Evolutionary conservation across 306 rosid species (phyloP).

Genomic region (Lupinus albus): DNA sequence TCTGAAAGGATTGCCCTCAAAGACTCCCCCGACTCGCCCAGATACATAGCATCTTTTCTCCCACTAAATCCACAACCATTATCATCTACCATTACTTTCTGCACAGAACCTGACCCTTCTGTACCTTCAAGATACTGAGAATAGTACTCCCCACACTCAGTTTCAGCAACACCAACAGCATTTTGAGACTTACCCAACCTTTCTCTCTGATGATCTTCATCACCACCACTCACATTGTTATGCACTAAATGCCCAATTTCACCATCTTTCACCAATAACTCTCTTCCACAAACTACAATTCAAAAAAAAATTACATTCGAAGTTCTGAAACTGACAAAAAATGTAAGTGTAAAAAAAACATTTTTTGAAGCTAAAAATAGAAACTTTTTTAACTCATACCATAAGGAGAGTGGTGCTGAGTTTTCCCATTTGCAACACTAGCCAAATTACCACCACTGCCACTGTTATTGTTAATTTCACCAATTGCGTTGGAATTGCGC

Average conservation of each 20-base stretch:
- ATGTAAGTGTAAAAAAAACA: neutral
- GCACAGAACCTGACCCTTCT: conserved; percentile 68
- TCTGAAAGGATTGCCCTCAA: conserved; percentile 83
- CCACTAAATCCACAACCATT: conserved; percentile 88
- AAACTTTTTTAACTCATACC: conserved; percentile 58
- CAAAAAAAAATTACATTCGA: conserved; percentile 24
- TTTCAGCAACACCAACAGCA: conserved; percentile 66
- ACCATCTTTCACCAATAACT: conserved; percentile 62
- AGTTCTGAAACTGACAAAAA: neutral
- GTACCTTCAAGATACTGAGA: conserved; percentile 80
- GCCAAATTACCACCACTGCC: conserved; percentile 28
- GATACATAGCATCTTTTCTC: conserved; percentile 63
- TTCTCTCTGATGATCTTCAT: conserved; percentile 55
- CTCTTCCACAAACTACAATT: conserved; percentile 65
- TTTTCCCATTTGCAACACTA: conserved; percentile 65
- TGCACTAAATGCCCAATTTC: conserved; percentile 53
- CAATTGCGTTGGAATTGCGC: conserved; percentile 45
- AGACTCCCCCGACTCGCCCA: conserved; percentile 79
- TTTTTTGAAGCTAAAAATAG: conserved; percentile 13
- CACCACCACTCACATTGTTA: conserved; percentile 46
- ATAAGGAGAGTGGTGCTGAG: conserved; percentile 62
- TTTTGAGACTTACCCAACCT: conserved; percentile 63
- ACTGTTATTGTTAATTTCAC: conserved; percentile 38
- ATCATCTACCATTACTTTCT: conserved; percentile 66
- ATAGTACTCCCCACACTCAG: conserved; percentile 75